Base-by-base conservation (phyloP, 495 filamentous ascomycete species). In the Aspergillus egyptiacus region DNA sequence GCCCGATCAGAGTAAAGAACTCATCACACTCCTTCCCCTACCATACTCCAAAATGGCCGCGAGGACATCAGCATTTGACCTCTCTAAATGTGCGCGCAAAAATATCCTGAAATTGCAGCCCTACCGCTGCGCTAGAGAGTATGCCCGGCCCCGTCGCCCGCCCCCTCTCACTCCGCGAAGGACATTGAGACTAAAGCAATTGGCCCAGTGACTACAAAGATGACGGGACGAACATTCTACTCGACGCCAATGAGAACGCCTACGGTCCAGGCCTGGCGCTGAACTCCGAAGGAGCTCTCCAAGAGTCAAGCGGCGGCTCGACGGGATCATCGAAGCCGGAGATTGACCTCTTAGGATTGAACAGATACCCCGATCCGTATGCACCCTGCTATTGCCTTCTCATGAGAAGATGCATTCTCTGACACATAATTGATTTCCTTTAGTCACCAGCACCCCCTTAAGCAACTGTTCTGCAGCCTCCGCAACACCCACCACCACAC, bases 211-310 rank as follows among this genome's bases (percentile, higher is more conserved):
- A 98, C 79, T 97, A 97, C 77, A 95, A 97, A 76, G 93, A 98
- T 63, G 86, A 98, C 61, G 94, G 93, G 55, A 95, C 84, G 37
- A 97, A 97, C 63, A 84, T 97, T 48, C 82, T 98, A 23, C 86
- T 98, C 49, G 93, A 98, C 61, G 93, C 94, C 48, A 98, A 98
- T 56, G 93, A 98, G 67, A 98, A 97, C 63, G 90, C 93, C 43
- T 96, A 84, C 67, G 93, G 94, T 2, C 91, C 93, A 1, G 79
- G 82, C 11, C 67, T 90, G 31, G 68, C 67, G 7, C 47, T 81
- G 43, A 70, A 64, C 40, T 50, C 55, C 10, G 60, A 74, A 43
- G 74, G 73, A n/a, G 68, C 71, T 28, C 67, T 79, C 11, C 56
- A 70, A 27, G 48, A 61, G 31, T 67, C 65, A 15, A 61, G 58